Percentiles rank a stretch among this genome's conserved stretches.
Conservation (phyloP, 768 basidiomycete species). For the Sarcodon sp. region DNA sequence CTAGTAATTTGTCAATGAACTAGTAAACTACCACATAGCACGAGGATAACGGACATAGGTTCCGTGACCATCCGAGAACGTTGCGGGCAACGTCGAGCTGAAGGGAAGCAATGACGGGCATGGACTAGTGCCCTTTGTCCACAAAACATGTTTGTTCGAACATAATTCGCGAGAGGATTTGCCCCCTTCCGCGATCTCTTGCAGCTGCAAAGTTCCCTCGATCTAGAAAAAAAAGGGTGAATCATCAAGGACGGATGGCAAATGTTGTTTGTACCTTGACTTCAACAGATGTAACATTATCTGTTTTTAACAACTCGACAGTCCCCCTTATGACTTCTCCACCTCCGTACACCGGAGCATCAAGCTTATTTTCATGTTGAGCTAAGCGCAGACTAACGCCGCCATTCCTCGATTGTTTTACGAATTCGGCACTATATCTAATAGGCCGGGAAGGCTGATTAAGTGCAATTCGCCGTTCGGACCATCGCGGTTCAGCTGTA, state of each 20-base stretch:
- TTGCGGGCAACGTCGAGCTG: conserved; percentile 40
- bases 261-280: conserved; percentile 32
- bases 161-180: conserved; percentile 37
- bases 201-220: conserved; percentile 43
- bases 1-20: conserved; percentile 19
- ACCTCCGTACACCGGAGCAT: conserved; percentile 45
- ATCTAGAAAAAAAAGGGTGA: conserved; percentile 25
- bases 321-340: conserved; percentile 39
- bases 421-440: conserved; percentile 20
- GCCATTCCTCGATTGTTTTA: conserved; percentile 47
- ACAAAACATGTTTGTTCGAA: conserved; percentile 38
- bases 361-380: conserved; percentile 35
- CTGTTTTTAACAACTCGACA: conserved; percentile 40
- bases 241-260: not conserved
- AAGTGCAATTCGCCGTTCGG: conserved; percentile 35
- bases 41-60: conserved; percentile 36
- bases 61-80: conserved; percentile 40
- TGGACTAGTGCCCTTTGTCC: conserved; percentile 35
- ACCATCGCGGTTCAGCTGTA: conserved; percentile 34
- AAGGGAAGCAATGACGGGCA: conserved; percentile 48
- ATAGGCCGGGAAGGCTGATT: conserved; percentile 26
- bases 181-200: conserved; percentile 61
- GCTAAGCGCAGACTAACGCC: conserved; percentile 35
- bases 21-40: conserved; percentile 1
- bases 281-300: conserved; percentile 47